Conservation (phyloP, 768 basidiomycete genomes). For the Dictyophora rubrovolvata region DNA sequence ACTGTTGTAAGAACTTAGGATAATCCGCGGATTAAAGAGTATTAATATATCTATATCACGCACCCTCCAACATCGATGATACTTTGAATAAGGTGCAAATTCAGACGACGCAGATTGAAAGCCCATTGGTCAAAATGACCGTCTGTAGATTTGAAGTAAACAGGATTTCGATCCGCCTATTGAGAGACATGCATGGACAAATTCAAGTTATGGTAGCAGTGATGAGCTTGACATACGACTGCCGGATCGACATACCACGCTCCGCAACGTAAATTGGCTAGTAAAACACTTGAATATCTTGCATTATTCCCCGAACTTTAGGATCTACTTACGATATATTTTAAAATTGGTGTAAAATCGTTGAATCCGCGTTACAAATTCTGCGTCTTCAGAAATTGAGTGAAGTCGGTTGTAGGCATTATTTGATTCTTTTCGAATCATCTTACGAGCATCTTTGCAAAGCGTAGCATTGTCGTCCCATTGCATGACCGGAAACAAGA, state of each 20-base stretch:
- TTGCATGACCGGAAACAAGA: too few species aligned
- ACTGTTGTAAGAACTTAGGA: conserved; percentile 28
- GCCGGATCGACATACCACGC: conserved; percentile 83
- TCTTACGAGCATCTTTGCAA: conserved; percentile 26
- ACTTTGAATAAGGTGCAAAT: conserved; percentile 63
- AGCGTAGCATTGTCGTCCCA: background rate
- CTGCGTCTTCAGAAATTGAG: conserved; percentile 70
- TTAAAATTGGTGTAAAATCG: conserved; percentile 40
- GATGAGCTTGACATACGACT: conserved; percentile 32
- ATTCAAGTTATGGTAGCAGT: background rate
- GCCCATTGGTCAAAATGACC: conserved; percentile 80
- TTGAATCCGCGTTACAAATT: conserved; percentile 52
- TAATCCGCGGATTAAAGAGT: background rate
- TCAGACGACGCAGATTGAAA: conserved; percentile 76
- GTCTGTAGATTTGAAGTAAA: conserved; percentile 90
- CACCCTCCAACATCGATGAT: conserved; percentile 52
- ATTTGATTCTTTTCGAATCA: conserved; percentile 56
- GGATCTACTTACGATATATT: conserved; percentile 38
- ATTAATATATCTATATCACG: conserved; percentile 17
- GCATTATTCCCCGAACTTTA: background rate
- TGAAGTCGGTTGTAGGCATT: conserved; percentile 84
- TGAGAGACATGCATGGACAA: conserved; percentile 13
- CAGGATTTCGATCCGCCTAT: conserved; percentile 20
- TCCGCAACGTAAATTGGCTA: conserved; percentile 89
- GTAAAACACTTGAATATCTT: background rate